Base-by-base conservation (phyloP, 1,284 basidiomycete genomes). In the Crocinoboletus sp. region DNA sequence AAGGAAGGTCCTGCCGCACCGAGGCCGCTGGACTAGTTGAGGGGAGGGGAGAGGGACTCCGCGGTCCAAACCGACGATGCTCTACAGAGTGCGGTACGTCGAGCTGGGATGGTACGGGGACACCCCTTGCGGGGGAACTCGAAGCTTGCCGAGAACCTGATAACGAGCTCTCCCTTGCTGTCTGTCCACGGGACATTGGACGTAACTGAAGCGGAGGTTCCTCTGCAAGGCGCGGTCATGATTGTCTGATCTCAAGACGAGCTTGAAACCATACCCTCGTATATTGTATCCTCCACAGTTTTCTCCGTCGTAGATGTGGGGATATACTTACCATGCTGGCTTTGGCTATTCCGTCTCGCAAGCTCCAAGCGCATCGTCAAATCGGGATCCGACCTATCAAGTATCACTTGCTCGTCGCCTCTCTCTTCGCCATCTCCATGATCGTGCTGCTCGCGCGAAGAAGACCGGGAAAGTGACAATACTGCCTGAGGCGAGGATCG, bases 321-420 rank as follows among this genome's bases (percentile, higher is more conserved):
- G 27, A 69, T 50, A 38, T 69, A 69, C 36, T 73, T 72, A 13
- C 70, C 72, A 49, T 77, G 72, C 54, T 90, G 88, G 60, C 77
- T 86, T 61, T 82, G 73, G 59, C 88, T 90, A 61, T 94, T 94
- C 51, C 77, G 75, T 50, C 87, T 72, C 6, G 90, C 91, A 38
- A 93, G 68, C 50, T 86, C 86, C 43, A 94, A 67, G 36, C 84
- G 79, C 66, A 77, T 72, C 20, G 80, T 75, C 44, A 94, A 69
- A 57, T 91, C 82, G 50, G 78, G 74, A 57, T 91, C 89, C 11
- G 83, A 87, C 34, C 76, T 70, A 50, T 84, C 79, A 52, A 77
- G 63, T 47, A 63, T 62, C 15, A 49, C 23, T 42, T 45, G 58
- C 15, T 42, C 29, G 19, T 52, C 46, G 20, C 70, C 64, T 13